These are phyloP conservation scores for Lactarius hatsudake DNA, from an alignment of 768 basidiomycete genomes.

Conservation along the genomic window DNA sequence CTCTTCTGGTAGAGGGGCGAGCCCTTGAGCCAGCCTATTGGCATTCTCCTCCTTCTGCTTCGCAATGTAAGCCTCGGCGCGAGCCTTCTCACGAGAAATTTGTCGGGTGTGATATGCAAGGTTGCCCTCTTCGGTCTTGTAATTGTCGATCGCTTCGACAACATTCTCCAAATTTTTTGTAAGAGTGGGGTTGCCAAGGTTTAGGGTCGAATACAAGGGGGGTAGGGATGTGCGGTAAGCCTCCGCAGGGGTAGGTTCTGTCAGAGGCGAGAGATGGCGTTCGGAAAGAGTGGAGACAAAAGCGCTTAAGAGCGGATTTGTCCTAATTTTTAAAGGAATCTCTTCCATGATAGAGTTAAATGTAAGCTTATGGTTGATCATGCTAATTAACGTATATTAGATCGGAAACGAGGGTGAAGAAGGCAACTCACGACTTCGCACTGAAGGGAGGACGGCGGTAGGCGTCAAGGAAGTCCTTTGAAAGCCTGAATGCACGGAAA, in stretches of 20 bases:
- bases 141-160: slow-evolving; percentile 79
- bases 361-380: slow-evolving; percentile 76
- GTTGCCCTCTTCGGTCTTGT: slow-evolving; percentile 90
- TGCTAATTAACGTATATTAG: slow-evolving; percentile 40
- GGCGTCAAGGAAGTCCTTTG: slow-evolving; percentile 74
- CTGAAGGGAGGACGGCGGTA: slow-evolving; percentile 84
- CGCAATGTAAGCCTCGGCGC: slow-evolving; percentile 73
- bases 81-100: slow-evolving; percentile 79
- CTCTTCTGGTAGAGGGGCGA: slow-evolving; percentile 85
- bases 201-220: slow-evolving; percentile 64
- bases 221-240: slow-evolving; percentile 39
- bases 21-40: slow-evolving; percentile 72
- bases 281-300: slow-evolving; percentile 68
- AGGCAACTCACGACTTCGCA: slow-evolving; percentile 62
- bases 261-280: slow-evolving; percentile 40
- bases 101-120: slow-evolving; percentile 85
- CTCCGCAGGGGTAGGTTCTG: slow-evolving; percentile 39
- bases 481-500: slow-evolving; percentile 86
- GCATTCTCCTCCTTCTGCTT: slow-evolving; percentile 91
- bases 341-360: slow-evolving; percentile 86
- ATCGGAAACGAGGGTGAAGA: neutral
- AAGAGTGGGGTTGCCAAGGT: slow-evolving; percentile 67
- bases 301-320: slow-evolving; percentile 73
- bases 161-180: slow-evolving; percentile 80
- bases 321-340: slow-evolving; percentile 80